Conservation (phyloP, 2,329 filamentous ascomycete species). For the Hymenoscyphus fructigenus region DNA sequence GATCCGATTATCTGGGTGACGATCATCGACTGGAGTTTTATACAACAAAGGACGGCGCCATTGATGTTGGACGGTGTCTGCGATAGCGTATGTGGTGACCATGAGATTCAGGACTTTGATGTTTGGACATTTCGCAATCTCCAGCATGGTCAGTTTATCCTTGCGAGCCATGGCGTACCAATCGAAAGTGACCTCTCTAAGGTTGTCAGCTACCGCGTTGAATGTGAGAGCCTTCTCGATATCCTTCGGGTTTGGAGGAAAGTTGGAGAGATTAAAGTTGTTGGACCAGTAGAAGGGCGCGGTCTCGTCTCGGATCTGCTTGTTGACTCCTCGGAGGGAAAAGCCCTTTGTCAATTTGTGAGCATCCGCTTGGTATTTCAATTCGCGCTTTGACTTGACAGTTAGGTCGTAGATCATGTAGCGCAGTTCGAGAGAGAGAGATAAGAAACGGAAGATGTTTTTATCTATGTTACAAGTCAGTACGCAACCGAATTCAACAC, state of each 20-base stretch:
- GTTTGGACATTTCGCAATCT: constrained; percentile 11
- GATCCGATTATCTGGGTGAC: constrained; percentile 11
- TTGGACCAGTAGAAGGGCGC: constrained; percentile 25
- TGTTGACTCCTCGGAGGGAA: constrained; percentile 20
- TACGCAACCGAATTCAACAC: not conserved
- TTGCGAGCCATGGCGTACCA: constrained; percentile 18
- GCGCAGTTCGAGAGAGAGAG: constrained; percentile 4
- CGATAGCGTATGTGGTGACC: constrained; percentile 9
- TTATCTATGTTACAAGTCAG: not conserved
- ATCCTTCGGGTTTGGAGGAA: not conserved
- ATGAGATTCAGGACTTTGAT: constrained; percentile 15
- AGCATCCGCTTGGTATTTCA: not conserved
- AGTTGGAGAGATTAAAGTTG: constrained; percentile 13
- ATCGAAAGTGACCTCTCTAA: constrained; percentile 17
- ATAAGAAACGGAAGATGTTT: constrained; percentile 8
- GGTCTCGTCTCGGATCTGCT: constrained; percentile 19
- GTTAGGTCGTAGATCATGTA: constrained; percentile 1
- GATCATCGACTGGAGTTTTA: constrained; percentile 1
- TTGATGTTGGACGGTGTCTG: too few species aligned
- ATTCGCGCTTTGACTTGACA: not conserved
- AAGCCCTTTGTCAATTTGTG: constrained; percentile 3
- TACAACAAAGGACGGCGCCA: not conserved
- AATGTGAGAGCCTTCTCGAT: not conserved
- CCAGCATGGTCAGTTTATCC: constrained; percentile 5
- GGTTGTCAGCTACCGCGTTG: constrained; percentile 9